A percentile compares a stretch with the other conserved stretches of the same genome.
phyloP scores from a whole-genome alignment of 768 basidiomycete genomes.

The Mycena chlorophos region DNA sequence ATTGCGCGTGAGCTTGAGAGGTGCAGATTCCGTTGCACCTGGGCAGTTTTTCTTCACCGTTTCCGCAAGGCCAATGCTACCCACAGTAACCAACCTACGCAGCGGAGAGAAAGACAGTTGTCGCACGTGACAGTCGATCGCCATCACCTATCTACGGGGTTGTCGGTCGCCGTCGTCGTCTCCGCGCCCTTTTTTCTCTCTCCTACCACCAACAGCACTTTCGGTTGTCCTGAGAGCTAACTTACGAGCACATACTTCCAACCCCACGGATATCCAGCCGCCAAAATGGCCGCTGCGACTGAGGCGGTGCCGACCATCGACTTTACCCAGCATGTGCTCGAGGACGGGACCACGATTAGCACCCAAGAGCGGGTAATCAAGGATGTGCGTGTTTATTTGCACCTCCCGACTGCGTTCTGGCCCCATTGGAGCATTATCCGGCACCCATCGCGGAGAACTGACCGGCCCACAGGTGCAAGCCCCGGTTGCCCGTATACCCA shows the following conservation, averaged over 20 bases:
- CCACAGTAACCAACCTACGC: too few relatives aligned
- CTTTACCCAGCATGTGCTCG: slow-evolving; percentile 89
- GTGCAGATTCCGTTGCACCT: too few relatives aligned
- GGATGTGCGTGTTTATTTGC: slow-evolving; percentile 59
- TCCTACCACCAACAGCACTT: background rate
- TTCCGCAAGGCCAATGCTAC: too few relatives aligned
- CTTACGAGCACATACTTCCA: background rate
- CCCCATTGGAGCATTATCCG: slow-evolving; percentile 3
- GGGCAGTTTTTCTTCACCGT: too few relatives aligned
- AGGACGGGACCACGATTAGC: slow-evolving; percentile 87
- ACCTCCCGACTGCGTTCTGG: slow-evolving; percentile 8
- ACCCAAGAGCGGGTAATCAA: slow-evolving; percentile 96
- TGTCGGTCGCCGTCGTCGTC: background rate
- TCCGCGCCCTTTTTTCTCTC: background rate
- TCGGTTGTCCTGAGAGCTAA: background rate
- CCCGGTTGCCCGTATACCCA: slow-evolving; percentile 89
- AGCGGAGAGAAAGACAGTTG: too few relatives aligned
- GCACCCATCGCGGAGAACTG: slow-evolving; percentile 4
- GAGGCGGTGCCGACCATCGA: slow-evolving; percentile 68
- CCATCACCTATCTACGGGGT: background rate
- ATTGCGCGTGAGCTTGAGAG: too few relatives aligned
- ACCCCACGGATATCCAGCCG: background rate
- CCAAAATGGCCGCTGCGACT: slow-evolving; percentile 9
- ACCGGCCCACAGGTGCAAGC: slow-evolving; percentile 81
- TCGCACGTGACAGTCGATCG: too few relatives aligned